Conservation (phyloP, 805 yeast species). For the Barnettozyma salicaria region DNA sequence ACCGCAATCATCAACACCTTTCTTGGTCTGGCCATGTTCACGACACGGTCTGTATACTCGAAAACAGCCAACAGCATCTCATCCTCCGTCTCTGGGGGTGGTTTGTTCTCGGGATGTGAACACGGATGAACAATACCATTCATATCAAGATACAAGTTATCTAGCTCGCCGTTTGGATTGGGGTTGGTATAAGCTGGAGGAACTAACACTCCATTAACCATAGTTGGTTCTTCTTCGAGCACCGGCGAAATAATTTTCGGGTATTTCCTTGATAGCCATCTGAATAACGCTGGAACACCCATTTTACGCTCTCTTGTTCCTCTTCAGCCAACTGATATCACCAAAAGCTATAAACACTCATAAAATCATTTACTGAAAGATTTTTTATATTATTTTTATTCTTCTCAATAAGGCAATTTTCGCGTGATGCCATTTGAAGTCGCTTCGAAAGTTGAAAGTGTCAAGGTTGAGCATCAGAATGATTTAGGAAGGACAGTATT, state of each 20-base stretch:
- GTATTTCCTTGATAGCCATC: slow-evolving; percentile 91
- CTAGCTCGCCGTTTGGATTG: slow-evolving; percentile 94
- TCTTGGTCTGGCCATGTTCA: slow-evolving; percentile 92
- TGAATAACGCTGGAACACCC: slow-evolving; percentile 98
- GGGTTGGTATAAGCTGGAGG: slow-evolving; percentile 67
- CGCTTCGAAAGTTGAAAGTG: too few relatives aligned
- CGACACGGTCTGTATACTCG: slow-evolving; percentile 84
- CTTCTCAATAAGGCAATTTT: slow-evolving; percentile 1
- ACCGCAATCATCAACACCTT: slow-evolving; percentile 92
- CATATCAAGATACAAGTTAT: slow-evolving; percentile 93
- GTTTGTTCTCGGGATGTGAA: slow-evolving; percentile 94
- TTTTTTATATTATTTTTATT: slow-evolving; percentile 1
- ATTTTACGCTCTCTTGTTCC: slow-evolving; percentile 35
- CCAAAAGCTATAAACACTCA: too few relatives aligned
- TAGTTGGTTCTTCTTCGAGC: slow-evolving; percentile 59
- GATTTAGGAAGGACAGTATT: not conserved
- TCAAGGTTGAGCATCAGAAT: too few relatives aligned
- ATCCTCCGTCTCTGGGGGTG: slow-evolving; percentile 94
- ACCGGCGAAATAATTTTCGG: slow-evolving; percentile 94
- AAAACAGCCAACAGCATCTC: slow-evolving; percentile 95
- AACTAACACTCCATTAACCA: slow-evolving; percentile 52
- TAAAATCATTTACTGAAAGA: not conserved
- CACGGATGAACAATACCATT: slow-evolving; percentile 99
- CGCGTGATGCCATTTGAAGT: slow-evolving; percentile 1
- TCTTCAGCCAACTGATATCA: too few relatives aligned